Base-by-base conservation (phyloP, 2,329 filamentous ascomycete genomes). In the Orbilia oligospora region DNA sequence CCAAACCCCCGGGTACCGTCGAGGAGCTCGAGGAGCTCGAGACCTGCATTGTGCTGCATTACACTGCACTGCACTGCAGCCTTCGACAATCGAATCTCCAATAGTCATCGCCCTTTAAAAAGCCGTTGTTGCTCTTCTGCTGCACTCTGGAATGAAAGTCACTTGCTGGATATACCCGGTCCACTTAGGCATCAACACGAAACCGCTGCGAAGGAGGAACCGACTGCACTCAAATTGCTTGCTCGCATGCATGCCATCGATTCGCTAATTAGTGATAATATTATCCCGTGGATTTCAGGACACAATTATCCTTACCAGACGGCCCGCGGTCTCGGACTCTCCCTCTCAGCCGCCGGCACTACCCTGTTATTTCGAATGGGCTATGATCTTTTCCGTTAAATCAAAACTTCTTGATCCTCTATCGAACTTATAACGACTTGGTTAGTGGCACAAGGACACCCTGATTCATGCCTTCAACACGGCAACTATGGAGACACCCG, bases 391-490 rank as follows among this genome's bases (percentile, higher is more conserved):
- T 46, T 20, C 38, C 24, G 46, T 55, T 56, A 24, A 51, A 33
- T 20, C 27, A n/a, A n/a, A n/a, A n/a, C n/a, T n/a, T 51, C 58
- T 51, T 20, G 44, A 16, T 41, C 4, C 18, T 24, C 14, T 41
- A 61, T 27, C 48, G 38, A 58, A 14, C 18, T 33, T 61, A 41
- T 36, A 41, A 51, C 20, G 20, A 51, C 22, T 51, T 51, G 48
- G 48, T 51, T 46, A 67, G 51, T 41, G 41, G 41, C 61, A 69
- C 67, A 18, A 61, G 24, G 44, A 53, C 14, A 51, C n/a, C 27
- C n/a, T 66, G 67, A 77, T 77, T 77, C 73, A 77, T 77, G 73
- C 66, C 73, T 76, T 77, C 73, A 48, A 69, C 65, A 71, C 67
- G 67, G 46, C 53, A 61, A 61, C 73, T 20, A 77, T 77, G 73